Conservation (phyloP, 2,329 filamentous ascomycete genomes). For the Alternaria angustiovoidea region DNA sequence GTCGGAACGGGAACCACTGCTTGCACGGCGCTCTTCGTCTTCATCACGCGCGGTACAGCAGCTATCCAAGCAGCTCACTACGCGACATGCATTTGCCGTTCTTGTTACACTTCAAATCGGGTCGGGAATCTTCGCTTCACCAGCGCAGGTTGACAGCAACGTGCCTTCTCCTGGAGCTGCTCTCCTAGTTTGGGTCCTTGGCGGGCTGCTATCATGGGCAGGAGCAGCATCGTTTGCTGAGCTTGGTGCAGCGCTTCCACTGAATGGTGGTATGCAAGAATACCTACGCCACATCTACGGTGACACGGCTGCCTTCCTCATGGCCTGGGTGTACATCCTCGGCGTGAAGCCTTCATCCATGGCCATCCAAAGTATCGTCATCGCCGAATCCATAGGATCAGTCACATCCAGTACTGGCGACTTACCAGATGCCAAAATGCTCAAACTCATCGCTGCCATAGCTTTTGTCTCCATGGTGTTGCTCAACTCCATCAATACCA, state of each 20-base stretch:
- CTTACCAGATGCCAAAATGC: conserved; percentile 22
- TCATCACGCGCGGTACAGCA: conserved; percentile 20
- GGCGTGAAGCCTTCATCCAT: conserved; percentile 71
- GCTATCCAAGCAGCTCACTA: conserved; percentile 43
- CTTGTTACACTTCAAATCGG: conserved; percentile 71
- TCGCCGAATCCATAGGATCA: conserved; percentile 59
- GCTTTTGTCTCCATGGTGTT: conserved; percentile 52
- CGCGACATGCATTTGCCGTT: conserved; percentile 61
- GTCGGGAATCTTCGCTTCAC: conserved; percentile 71
- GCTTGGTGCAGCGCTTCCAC: conserved; percentile 68
- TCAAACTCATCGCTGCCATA: conserved; percentile 50
- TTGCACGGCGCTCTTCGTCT: conserved; percentile 28
- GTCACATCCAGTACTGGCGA: conserved; percentile 52
- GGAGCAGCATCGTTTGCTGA: conserved; percentile 70
- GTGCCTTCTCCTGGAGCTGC: conserved; percentile 68
- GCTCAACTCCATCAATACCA: conserved; percentile 57
- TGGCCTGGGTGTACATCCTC: conserved; percentile 72
- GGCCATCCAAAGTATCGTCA: conserved; percentile 70
- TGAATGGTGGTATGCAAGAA: conserved; percentile 70
- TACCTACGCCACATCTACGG: conserved; percentile 69
- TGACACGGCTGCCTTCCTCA: conserved; percentile 68
- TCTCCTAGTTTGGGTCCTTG: conserved; percentile 67
- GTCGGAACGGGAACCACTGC: conserved; percentile 39
- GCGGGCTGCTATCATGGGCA: conserved; percentile 70
- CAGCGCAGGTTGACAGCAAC: conserved; percentile 69